Evolutionary conservation across 345 rosid genomes (phyloP).

Genomic region (Salix exigua): DNA sequence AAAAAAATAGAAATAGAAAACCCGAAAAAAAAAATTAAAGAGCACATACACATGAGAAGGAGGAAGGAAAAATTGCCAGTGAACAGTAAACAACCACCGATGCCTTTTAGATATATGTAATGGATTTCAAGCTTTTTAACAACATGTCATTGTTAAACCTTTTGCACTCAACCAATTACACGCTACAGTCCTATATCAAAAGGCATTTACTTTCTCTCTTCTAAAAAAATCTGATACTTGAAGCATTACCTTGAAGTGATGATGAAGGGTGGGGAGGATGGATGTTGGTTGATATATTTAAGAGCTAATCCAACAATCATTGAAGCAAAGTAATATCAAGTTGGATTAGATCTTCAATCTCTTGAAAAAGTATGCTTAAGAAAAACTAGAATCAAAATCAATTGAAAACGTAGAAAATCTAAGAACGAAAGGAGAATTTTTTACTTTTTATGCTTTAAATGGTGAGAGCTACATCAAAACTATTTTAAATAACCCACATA

Average conservation of each 20-base stretch:
- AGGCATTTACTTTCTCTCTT: not conserved
- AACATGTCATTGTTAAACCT: too few species aligned
- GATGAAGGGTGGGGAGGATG: too few species aligned
- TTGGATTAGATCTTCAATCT: not conserved
- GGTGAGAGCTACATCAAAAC: not conserved
- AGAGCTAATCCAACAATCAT: not conserved
- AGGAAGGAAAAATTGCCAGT: too few species aligned
- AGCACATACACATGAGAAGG: too few species aligned
- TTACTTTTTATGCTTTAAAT: not conserved
- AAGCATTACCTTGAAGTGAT: not conserved
- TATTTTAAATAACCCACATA: conserved; percentile 6
- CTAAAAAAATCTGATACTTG: not conserved
- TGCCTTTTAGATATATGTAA: too few species aligned
- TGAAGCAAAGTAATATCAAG: too few species aligned
- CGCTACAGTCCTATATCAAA: not conserved
- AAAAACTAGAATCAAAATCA: not conserved
- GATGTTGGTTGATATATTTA: too few species aligned
- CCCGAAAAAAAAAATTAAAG: too few species aligned
- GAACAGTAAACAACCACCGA: too few species aligned
- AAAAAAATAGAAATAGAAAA: too few species aligned
- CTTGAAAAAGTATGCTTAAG: not conserved
- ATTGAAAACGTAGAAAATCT: not conserved
- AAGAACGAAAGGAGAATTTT: conserved; percentile 4
- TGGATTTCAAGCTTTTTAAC: too few species aligned
- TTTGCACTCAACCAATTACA: not conserved